Evolutionary conservation across 83 land plant genomes (phyloP), one percentile per base, ranked within the genome.

Genomic region (Thuja plicata): DNA sequence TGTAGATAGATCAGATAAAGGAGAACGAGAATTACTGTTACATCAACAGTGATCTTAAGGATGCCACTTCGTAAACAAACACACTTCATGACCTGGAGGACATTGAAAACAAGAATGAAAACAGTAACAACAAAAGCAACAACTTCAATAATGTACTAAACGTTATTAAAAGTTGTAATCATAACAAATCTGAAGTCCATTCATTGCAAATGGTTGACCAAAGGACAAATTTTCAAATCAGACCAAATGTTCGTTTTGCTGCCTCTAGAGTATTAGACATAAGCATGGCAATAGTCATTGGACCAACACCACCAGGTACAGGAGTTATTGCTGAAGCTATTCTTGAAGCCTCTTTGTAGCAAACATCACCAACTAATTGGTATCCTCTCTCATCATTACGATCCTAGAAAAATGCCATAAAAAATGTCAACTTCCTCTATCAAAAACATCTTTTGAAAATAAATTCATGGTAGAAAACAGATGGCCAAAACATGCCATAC

Each of bases 271-370:
- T 97, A 90, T 98, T 98, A 45, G 89, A 90, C 38, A 97, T 95
- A 48, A 97, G 97, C 98, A 98, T 97, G 19, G 98, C 96, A 38
- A 98, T 91, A 17, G 99, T 98, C 93, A 98, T 95, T 0, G 99
- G 98, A 43, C 99, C 99, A 84, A 98, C 98, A 46, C 99, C 99
- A 60, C 99, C 99, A 86, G 98, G 99, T 17, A 98, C 98, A 30
- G 99, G 99, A 21, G 97, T 96, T 48, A 98, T 93, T 40, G 93
- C 96, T 32, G 98, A 96, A 13, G 91, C 99, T 35, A 97, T 92
- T 86, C 87, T 90, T 48, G 92, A 73, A 55, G 97, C 99, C 90
- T 98, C 99, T 85, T 93, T 92, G 87, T 73, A 97, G 91, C 95
- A 95, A 46, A 97, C 99, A 92, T 97, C 99, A 74, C 98, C 99